Percentiles rank a stretch among this genome's conserved stretches.
Evolutionary conservation across 78 protist genomes (phyloP).

Genomic region (Dictyostelium citrinum): DNA sequence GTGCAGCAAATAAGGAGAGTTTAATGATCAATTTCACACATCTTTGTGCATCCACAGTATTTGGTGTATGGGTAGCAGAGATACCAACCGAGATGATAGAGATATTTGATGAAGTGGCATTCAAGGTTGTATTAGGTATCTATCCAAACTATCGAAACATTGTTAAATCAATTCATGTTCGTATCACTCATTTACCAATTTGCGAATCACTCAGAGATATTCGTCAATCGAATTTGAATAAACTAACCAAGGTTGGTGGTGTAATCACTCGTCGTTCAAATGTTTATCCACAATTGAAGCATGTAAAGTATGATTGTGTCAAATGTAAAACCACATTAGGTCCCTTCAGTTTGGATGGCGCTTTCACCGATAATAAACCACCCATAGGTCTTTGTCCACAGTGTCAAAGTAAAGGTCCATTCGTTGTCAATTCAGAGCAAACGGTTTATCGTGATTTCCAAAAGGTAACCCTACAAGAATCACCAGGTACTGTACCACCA

Average conservation of each 20-base stretch:
- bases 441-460: constrained; percentile 98
- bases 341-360: constrained; percentile 81
- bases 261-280: constrained; percentile 97
- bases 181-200: constrained; percentile 94
- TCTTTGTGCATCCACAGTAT: background rate
- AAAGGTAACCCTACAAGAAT: constrained; percentile 95
- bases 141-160: constrained; percentile 53
- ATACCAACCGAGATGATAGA: constrained; percentile 91
- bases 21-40: constrained; percentile 82
- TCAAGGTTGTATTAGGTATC: constrained; percentile 33
- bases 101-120: constrained; percentile 89
- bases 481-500: constrained; percentile 99
- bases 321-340: constrained; percentile 90
- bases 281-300: constrained; percentile 96
- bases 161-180: constrained; percentile 86
- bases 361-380: background rate
- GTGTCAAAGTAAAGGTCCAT: constrained; percentile 90
- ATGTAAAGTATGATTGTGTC: constrained; percentile 90
- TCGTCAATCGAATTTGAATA: constrained; percentile 92
- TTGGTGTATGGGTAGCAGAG: constrained; percentile 92
- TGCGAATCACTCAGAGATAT: constrained; percentile 94
- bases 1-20: constrained; percentile 28
- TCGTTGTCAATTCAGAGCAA: constrained; percentile 85
- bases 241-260: constrained; percentile 92
- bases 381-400: constrained; percentile 65